Percentiles rank a stretch among this genome's conserved stretches.
These are phyloP conservation scores for Cladosporium sphaerospermum DNA, from an alignment of 2,329 filamentous ascomycete species.

Conservation along the genomic window DNA sequence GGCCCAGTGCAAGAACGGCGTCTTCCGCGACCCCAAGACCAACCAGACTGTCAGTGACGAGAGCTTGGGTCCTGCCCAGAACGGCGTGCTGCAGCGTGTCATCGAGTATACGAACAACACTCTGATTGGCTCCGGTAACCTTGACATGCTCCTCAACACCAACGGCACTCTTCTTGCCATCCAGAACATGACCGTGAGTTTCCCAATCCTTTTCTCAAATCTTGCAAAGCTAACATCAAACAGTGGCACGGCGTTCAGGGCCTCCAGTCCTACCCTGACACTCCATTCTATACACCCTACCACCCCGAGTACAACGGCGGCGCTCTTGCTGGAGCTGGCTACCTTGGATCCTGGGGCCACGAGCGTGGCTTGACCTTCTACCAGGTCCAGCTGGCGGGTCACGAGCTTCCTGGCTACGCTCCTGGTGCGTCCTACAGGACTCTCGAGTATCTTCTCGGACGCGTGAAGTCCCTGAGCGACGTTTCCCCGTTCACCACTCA, in stretches of 20 bases:
- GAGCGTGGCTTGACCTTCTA: slow-evolving; percentile 45
- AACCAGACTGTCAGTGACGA: slow-evolving; percentile 26
- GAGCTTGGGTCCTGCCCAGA: slow-evolving; percentile 32
- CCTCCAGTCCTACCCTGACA: slow-evolving; percentile 37
- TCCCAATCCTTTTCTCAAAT: slow-evolving; percentile 36
- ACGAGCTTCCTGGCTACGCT: slow-evolving; percentile 40
- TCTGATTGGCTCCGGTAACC: slow-evolving; percentile 43
- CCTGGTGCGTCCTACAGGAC: slow-evolving; percentile 38
- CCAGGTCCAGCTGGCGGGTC: slow-evolving; percentile 36
- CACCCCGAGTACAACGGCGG: slow-evolving; percentile 38
- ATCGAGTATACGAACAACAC: slow-evolving; percentile 49
- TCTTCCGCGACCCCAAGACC: slow-evolving; percentile 19
- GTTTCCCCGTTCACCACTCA: slow-evolving; percentile 16
- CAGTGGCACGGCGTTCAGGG: slow-evolving; percentile 45
- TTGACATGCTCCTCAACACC: slow-evolving; percentile 45
- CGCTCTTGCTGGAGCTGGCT: slow-evolving; percentile 35
- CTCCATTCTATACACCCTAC: slow-evolving; percentile 39
- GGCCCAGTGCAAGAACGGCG: slow-evolving; percentile 28
- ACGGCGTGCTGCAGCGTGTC: slow-evolving; percentile 40
- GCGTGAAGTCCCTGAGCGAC: slow-evolving; percentile 33
- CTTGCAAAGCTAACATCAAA: slow-evolving; percentile 30
- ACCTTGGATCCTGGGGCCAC: slow-evolving; percentile 35
- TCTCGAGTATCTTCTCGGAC: slow-evolving; percentile 38
- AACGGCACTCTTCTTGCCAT: slow-evolving; percentile 48
- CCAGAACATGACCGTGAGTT: slow-evolving; percentile 50